Base-by-base conservation (phyloP, 805 yeast species). In the Blastobotrys muscicola region DNA sequence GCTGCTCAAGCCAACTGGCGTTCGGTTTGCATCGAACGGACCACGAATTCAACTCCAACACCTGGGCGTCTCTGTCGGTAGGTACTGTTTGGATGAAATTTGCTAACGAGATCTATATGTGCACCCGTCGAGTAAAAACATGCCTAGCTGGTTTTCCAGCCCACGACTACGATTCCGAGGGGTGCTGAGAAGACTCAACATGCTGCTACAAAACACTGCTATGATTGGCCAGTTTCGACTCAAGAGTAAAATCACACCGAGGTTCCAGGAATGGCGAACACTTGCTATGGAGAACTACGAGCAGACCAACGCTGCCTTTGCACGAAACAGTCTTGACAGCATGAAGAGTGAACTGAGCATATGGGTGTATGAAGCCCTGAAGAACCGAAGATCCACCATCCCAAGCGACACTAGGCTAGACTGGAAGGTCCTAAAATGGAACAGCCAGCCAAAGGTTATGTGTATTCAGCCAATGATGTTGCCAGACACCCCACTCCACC, bases 241-340 rank as follows among this genome's bases (percentile, higher is more conserved):
- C 58, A 83, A 82, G 59, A 78, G 87, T 23, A 75, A 78, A 33
- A 58, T 73, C 45, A 82, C 78, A 61, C 85, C 89, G 29, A 66
- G 76, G 36, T 82, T 81, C 51, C 59, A 77, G 14, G 74, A 78
- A 47, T 89, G 95, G 95, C 85, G 84, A 61, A 90, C 86, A 62
- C 72, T 72, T 29, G 94, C 94, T 6, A 78, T 89, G 53, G 85
- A 85, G 52, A 69, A 69, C 41, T 87, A 78, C 60, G 82, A 82
- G 26, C 75, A 75, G 45, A 81, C 85, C n/a, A 86, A 89, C 64
- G 78, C 79, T 55, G 79, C 86, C 2, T 89, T 89, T 68, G 90
- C 94, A 2, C 58, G 68, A 13, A 54, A 59, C n/a, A 57, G 79
- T 50, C 56, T 85, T 38, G 65, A 61, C 30, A 53, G 69, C 10